Conservation (phyloP, 257 asterid species). For the Ilex asprella region DNA sequence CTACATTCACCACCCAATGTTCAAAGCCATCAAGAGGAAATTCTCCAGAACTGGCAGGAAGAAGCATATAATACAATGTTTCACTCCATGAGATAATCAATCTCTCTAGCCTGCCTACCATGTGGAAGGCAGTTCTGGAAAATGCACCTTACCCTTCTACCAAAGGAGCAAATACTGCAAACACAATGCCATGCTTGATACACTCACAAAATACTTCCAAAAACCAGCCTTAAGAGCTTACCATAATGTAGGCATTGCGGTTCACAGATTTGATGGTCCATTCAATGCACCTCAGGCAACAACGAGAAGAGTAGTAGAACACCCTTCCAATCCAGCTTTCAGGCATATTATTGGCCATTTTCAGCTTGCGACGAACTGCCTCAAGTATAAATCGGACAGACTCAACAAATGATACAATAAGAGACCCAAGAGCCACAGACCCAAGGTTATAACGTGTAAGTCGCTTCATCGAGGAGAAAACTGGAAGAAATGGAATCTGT, state of each 20-base stretch:
- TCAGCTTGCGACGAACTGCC: constrained; percentile 86
- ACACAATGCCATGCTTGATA: not conserved
- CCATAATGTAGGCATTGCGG: constrained; percentile 95
- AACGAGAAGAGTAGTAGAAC: constrained; percentile 47
- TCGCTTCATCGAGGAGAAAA: constrained; percentile 92
- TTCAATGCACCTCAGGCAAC: constrained; percentile 58
- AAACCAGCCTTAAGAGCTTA: constrained; percentile 18
- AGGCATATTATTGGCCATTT: constrained; percentile 49
- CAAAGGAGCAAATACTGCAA: not conserved
- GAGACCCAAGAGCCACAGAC: constrained; percentile 88
- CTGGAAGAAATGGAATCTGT: constrained; percentile 84
- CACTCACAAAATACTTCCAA: too few relatives aligned
- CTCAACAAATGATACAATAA: constrained; percentile 63
- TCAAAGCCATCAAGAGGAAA: too few relatives aligned
- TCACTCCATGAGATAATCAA: too few relatives aligned
- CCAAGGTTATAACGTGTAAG: constrained; percentile 78
- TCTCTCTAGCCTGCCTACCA: too few relatives aligned
- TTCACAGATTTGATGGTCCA: constrained; percentile 81
- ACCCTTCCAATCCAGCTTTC: constrained; percentile 60
- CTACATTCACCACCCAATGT: too few relatives aligned
- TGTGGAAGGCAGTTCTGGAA: too few relatives aligned
- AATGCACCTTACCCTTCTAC: too few relatives aligned
- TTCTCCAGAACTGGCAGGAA: too few relatives aligned
- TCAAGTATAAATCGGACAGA: constrained; percentile 85
- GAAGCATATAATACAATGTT: too few relatives aligned